These are phyloP conservation scores for Trichoderma sp. DNA, from an alignment of 2,329 filamentous ascomycete genomes.

Conservation along the genomic window DNA sequence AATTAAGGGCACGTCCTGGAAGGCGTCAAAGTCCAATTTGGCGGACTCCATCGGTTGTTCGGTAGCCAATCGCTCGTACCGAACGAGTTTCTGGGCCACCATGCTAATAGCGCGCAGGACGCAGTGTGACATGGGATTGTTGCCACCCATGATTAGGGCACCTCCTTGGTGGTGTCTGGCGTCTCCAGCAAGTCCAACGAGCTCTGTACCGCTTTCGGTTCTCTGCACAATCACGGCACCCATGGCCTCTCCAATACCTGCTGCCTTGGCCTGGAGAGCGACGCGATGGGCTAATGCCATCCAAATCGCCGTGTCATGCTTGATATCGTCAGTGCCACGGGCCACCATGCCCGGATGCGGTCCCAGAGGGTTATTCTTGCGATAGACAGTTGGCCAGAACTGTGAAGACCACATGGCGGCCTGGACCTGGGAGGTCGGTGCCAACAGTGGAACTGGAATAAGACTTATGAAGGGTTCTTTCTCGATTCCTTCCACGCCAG, in stretches of 20 bases:
- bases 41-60: slow-evolving; percentile 36
- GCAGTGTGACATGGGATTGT: slow-evolving; percentile 76
- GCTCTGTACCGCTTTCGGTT: slow-evolving; percentile 47
- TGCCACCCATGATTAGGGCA: slow-evolving; percentile 46
- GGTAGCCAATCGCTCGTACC: slow-evolving; percentile 49
- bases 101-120: slow-evolving; percentile 79
- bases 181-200: slow-evolving; percentile 75
- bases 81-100: slow-evolving; percentile 67
- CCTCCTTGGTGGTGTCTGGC: slow-evolving; percentile 64
- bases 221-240: slow-evolving; percentile 76
- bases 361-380: slow-evolving; percentile 82
- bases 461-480: slow-evolving; percentile 57
- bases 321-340: slow-evolving; percentile 67
- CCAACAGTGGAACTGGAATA: slow-evolving; percentile 67
- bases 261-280: slow-evolving; percentile 56
- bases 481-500: slow-evolving; percentile 50
- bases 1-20: slow-evolving; percentile 68
- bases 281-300: slow-evolving; percentile 65
- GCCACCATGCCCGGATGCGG: slow-evolving; percentile 75
- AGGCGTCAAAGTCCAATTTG: slow-evolving; percentile 58
- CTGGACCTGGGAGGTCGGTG: slow-evolving; percentile 73
- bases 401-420: slow-evolving; percentile 70
- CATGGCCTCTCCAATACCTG: slow-evolving; percentile 64
- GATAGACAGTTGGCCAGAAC: slow-evolving; percentile 84
- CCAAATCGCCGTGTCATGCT: slow-evolving; percentile 61